These are phyloP conservation scores for Colletotrichum echinochloae DNA, from an alignment of 2,329 filamentous ascomycete species.

Conservation along the genomic window DNA sequence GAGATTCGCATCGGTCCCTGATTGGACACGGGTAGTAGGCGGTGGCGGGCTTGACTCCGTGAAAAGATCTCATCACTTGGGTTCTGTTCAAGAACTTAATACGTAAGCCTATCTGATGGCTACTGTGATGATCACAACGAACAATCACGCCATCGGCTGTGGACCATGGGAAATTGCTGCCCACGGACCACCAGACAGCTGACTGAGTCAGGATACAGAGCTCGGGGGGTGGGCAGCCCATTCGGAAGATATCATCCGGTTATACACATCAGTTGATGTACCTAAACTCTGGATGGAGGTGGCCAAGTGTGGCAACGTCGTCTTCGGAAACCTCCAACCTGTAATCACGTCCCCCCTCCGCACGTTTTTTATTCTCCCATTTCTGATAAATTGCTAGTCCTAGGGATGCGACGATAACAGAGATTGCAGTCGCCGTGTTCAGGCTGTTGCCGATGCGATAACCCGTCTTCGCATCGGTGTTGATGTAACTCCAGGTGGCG, in stretches of 20 bases:
- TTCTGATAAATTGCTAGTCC: conserved; percentile 43
- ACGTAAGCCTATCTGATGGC: background rate
- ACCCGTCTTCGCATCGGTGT: conserved; percentile 45
- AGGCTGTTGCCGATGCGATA: conserved; percentile 46
- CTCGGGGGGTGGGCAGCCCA: background rate
- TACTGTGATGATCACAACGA: background rate
- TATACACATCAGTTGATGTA: conserved; percentile 43
- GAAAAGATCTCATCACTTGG: background rate
- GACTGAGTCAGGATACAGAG: background rate
- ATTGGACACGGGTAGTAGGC: background rate
- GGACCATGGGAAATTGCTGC: background rate
- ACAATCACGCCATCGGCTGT: background rate
- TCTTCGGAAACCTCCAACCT: conserved; percentile 40
- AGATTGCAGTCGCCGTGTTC: conserved; percentile 44
- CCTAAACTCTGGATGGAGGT: conserved; percentile 45
- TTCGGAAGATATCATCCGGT: background rate
- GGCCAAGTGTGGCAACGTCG: conserved; percentile 43
- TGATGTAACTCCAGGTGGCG: conserved; percentile 47
- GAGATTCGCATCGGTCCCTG: too few relatives aligned
- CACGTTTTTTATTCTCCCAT: conserved; percentile 46
- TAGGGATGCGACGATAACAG: conserved; percentile 44
- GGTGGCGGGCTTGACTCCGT: too few relatives aligned
- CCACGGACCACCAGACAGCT: background rate
- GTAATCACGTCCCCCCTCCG: conserved; percentile 43
- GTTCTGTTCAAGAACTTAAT: background rate